Conservation (phyloP, 2,329 filamentous ascomycete genomes). For the Xylaria hypoxylon region DNA sequence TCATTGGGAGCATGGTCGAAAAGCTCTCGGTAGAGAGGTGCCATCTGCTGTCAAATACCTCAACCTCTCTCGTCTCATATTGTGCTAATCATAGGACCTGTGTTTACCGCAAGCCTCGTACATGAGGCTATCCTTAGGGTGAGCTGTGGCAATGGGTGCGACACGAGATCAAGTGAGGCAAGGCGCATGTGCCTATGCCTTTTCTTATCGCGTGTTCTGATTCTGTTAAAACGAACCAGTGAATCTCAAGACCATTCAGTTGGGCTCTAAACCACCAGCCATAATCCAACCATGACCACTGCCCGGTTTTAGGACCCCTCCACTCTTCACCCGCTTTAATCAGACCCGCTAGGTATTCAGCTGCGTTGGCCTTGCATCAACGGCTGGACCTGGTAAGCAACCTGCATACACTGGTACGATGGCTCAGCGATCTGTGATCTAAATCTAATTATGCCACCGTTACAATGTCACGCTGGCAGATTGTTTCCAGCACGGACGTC, state of each 20-base stretch:
- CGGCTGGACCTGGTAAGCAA: constrained; percentile 47
- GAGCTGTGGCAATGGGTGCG: constrained; percentile 37
- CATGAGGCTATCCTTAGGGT: constrained; percentile 40
- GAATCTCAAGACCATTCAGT: constrained; percentile 46
- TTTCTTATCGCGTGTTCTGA: constrained; percentile 27
- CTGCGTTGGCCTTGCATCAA: constrained; percentile 52
- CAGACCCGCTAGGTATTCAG: constrained; percentile 39
- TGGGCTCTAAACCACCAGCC: constrained; percentile 44
- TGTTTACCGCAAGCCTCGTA: constrained; percentile 31
- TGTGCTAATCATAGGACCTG: constrained; percentile 23
- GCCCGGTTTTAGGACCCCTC: constrained; percentile 38
- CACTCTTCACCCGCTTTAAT: constrained; percentile 33
- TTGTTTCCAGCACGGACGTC: constrained; percentile 38
- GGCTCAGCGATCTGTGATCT: constrained; percentile 41
- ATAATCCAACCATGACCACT: constrained; percentile 40
- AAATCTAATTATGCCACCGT: constrained; percentile 37
- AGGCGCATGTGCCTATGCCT: constrained; percentile 42
- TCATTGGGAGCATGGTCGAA: constrained; percentile 13
- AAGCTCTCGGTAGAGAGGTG: background rate
- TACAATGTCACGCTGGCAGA: constrained; percentile 41
- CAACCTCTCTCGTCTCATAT: constrained; percentile 23
- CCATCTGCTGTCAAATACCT: constrained; percentile 14
- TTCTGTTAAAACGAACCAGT: constrained; percentile 44
- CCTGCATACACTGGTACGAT: constrained; percentile 42
- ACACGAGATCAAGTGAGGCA: constrained; percentile 50